phyloP scores from a whole-genome alignment of 768 basidiomycete species.

The Leucosporidium yakuticum region DNA sequence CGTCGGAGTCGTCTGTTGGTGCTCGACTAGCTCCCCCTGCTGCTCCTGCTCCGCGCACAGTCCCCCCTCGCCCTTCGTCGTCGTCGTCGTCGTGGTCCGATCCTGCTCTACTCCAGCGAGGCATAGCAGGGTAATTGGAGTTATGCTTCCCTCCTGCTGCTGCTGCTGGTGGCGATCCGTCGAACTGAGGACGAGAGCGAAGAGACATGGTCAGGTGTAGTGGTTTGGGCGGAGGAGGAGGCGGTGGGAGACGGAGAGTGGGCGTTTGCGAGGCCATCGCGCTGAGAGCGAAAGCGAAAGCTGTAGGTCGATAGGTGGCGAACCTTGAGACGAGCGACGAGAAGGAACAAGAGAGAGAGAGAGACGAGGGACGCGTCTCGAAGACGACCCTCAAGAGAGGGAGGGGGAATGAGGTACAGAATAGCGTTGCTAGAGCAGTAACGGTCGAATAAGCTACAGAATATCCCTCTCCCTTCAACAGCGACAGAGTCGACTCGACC shows the following conservation, averaged over 20 bases:
- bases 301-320: too few relatives aligned
- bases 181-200: background rate
- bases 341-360: too few relatives aligned
- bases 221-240: constrained; percentile 26
- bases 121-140: background rate
- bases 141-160: background rate
- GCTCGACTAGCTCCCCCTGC: background rate
- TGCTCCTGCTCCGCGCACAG: background rate
- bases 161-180: background rate
- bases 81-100: background rate
- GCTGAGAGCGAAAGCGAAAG: too few relatives aligned
- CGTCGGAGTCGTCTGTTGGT: too few relatives aligned
- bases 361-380: too few relatives aligned
- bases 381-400: too few relatives aligned
- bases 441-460: too few relatives aligned
- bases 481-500: too few relatives aligned
- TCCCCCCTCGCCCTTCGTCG: background rate
- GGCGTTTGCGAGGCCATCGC: background rate
- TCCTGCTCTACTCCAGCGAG: background rate
- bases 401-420: too few relatives aligned
- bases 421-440: too few relatives aligned
- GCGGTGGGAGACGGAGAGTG: constrained; percentile 16
- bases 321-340: too few relatives aligned
- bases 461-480: too few relatives aligned
- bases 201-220: constrained; percentile 19